Conservation (phyloP, 192 early-diverging fungal genomes). For the Glomus cerebriforme region DNA sequence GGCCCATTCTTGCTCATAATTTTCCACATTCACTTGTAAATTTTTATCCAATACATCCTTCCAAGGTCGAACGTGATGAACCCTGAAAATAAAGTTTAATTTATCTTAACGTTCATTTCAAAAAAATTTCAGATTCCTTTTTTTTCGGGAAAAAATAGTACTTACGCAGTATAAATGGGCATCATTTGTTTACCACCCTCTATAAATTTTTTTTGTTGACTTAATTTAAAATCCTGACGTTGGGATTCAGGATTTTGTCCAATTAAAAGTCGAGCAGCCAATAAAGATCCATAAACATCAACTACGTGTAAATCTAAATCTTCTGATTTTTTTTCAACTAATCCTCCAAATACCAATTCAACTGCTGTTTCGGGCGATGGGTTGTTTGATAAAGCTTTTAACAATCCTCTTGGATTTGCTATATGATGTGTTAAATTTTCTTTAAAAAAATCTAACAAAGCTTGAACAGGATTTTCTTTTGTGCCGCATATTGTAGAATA, state of each 20-base stretch:
- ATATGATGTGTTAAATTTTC: slow-evolving; percentile 35
- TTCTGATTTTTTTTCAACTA: slow-evolving; percentile 41
- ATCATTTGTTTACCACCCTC: slow-evolving; percentile 65
- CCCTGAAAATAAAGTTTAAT: slow-evolving; percentile 29
- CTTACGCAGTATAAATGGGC: slow-evolving; percentile 72
- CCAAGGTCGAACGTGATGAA: slow-evolving; percentile 64
- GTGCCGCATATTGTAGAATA: not conserved
- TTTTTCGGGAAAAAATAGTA: not conserved
- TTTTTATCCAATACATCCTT: slow-evolving; percentile 37
- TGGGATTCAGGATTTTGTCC: slow-evolving; percentile 38
- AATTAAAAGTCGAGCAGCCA: slow-evolving; percentile 49
- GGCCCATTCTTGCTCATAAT: slow-evolving; percentile 41
- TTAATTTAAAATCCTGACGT: slow-evolving; percentile 58
- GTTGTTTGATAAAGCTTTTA: slow-evolving; percentile 34
- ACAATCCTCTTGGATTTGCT: slow-evolving; percentile 35
- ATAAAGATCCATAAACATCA: slow-evolving; percentile 60
- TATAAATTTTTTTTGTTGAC: slow-evolving; percentile 51
- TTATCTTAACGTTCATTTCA: not conserved
- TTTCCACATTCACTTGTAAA: slow-evolving; percentile 30
- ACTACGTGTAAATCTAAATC: slow-evolving; percentile 46
- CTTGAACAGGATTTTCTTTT: slow-evolving; percentile 22
- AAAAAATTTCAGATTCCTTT: slow-evolving; percentile 31
- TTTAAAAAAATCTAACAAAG: slow-evolving; percentile 38
- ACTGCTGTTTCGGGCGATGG: slow-evolving; percentile 42
- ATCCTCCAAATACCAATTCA: slow-evolving; percentile 45